phyloP scores from a whole-genome alignment of 2,329 filamentous ascomycete species.

The Penicillium sclerotiorum region DNA sequence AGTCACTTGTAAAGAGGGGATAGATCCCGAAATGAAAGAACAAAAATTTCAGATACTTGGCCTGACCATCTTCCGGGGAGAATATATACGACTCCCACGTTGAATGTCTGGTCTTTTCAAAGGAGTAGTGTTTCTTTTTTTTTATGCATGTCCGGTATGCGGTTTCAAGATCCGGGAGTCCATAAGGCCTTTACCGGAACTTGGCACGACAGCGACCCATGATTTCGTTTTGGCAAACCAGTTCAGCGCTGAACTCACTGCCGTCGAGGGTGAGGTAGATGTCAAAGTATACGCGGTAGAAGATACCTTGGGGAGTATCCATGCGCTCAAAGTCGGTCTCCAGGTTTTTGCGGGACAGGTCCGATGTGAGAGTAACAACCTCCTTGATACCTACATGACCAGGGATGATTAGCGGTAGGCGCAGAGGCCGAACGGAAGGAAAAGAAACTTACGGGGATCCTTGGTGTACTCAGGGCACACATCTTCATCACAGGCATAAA shows the following conservation, averaged over 20 bases:
- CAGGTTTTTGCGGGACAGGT: conserved; percentile 95
- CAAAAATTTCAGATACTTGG: not conserved
- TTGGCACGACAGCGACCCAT: conserved; percentile 95
- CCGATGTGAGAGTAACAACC: conserved; percentile 94
- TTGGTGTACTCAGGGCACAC: conserved; percentile 99
- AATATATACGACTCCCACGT: conserved; percentile 5
- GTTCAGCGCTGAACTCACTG: conserved; percentile 95
- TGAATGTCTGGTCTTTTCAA: not conserved
- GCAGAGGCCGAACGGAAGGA: not conserved
- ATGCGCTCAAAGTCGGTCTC: conserved; percentile 99
- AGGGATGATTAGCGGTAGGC: not conserved
- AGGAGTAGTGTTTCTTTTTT: not conserved
- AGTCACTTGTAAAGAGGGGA: conserved; percentile 1
- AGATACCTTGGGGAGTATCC: conserved; percentile 96
- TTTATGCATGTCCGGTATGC: not conserved
- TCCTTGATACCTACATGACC: conserved; percentile 88
- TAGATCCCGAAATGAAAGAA: not conserved
- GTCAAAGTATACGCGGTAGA: conserved; percentile 75
- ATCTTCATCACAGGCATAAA: conserved; percentile 97
- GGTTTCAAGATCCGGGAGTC: not conserved
- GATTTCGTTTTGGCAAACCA: conserved; percentile 98
- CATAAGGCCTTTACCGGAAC: conserved; percentile 72
- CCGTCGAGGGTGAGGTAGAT: conserved; percentile 92
- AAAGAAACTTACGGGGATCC: conserved; percentile 81
- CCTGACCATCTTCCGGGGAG: not conserved